Evolutionary conservation across 73 alveolate species (phyloP).

Genomic region (Paramecium pentaurelia): DNA sequence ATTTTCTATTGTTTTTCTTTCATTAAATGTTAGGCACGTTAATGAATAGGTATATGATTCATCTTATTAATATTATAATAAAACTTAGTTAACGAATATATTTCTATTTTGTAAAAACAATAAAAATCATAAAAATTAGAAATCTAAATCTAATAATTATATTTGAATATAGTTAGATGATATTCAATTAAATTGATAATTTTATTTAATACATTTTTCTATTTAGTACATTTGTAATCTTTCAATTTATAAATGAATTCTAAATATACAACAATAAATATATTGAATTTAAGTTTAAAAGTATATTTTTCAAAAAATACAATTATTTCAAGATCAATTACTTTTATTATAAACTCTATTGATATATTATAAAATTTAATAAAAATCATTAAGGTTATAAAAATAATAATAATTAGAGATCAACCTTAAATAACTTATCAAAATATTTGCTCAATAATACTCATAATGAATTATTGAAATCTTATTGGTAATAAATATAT

Average conservation of each 20-base stretch:
- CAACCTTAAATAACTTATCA: too few species aligned
- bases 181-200: too few species aligned
- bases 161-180: too few species aligned
- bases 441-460: too few species aligned
- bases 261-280: too few species aligned
- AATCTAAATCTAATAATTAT: neutral
- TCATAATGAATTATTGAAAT: neutral
- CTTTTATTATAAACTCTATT: neutral
- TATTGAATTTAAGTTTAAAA: too few species aligned
- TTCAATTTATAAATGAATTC: neutral
- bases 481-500: too few species aligned
- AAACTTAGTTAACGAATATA: neutral
- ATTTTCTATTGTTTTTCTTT: neutral
- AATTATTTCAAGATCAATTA: too few species aligned
- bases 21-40: constrained; percentile 6
- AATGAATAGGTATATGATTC: neutral
- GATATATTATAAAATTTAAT: too few species aligned
- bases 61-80: neutral
- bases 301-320: neutral
- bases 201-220: too few species aligned
- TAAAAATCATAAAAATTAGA: neutral
- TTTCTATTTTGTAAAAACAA: neutral
- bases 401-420: neutral
- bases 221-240: too few species aligned
- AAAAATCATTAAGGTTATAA: too few species aligned